Conservation (phyloP, 1,284 basidiomycete genomes). For the Pholiota adiposa region DNA sequence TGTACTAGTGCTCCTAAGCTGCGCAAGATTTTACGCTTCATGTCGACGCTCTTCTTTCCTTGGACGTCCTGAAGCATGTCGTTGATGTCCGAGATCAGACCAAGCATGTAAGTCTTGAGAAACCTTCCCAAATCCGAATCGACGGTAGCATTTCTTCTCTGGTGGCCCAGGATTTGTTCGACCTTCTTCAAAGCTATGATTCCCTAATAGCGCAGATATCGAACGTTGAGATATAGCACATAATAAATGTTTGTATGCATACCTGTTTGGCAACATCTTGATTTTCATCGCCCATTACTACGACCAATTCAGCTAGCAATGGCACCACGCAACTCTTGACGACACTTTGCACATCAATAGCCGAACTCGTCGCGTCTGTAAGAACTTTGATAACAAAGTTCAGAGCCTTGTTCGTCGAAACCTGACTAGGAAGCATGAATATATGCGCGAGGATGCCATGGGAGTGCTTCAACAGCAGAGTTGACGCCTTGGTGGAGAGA, state of each 20-base stretch:
- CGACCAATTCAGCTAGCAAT: conserved; percentile 76
- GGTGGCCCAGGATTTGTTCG: conserved; percentile 40
- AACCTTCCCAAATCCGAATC: conserved; percentile 56
- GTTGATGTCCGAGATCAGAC: conserved; percentile 80
- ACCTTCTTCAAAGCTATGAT: conserved; percentile 66
- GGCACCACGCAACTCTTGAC: conserved; percentile 70
- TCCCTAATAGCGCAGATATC: conserved; percentile 46
- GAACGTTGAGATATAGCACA: not conserved
- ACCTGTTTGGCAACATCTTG: conserved; percentile 48
- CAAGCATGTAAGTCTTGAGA: conserved; percentile 78
- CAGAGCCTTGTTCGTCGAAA: conserved; percentile 59
- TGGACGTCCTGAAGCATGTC: conserved; percentile 83
- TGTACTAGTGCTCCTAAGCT: conserved; percentile 79
- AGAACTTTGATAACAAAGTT: conserved; percentile 65
- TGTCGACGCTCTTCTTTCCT: conserved; percentile 67
- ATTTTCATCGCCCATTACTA: conserved; percentile 74
- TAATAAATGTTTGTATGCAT: conserved; percentile 22
- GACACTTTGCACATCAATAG: conserved; percentile 55
- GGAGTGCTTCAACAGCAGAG: conserved; percentile 65
- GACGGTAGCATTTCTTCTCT: conserved; percentile 28
- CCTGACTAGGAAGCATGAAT: conserved; percentile 62
- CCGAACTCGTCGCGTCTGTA: conserved; percentile 39
- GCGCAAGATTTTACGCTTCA: conserved; percentile 78
- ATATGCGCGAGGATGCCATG: conserved; percentile 74
- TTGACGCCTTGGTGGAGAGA: conserved; percentile 49